phyloP scores from a whole-genome alignment of 352 stramenopile species.

The Pythium myriotylum region DNA sequence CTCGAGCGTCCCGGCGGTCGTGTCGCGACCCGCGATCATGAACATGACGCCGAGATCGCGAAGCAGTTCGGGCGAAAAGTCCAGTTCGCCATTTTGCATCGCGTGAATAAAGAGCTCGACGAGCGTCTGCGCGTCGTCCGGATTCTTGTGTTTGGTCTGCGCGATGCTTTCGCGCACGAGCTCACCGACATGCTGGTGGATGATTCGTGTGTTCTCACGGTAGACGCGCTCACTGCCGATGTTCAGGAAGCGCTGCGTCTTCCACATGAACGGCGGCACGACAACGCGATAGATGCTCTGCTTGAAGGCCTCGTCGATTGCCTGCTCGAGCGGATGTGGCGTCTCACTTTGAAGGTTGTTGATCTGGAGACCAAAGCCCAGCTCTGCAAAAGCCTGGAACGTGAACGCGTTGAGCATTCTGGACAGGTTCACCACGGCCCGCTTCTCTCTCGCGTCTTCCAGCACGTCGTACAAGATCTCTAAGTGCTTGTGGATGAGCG shows the following conservation, averaged over 20 bases:
- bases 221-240: conserved; percentile 16
- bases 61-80: conserved; percentile 25
- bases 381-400: conserved; percentile 27
- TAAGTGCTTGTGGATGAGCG: conserved; percentile 12
- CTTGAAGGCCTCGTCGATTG: neutral
- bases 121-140: conserved; percentile 10
- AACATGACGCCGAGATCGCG: conserved; percentile 53
- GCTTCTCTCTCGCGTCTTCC: neutral
- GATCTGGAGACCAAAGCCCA: conserved; percentile 26
- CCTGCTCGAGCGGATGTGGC: conserved; percentile 14
- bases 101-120: conserved; percentile 23
- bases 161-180: conserved; percentile 7
- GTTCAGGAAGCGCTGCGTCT: conserved; percentile 12
- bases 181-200: conserved; percentile 8
- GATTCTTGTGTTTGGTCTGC: conserved; percentile 5
- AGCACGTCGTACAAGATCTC: conserved; percentile 4
- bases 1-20: conserved; percentile 41
- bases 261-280: conserved; percentile 10
- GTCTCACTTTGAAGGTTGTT: neutral
- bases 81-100: conserved; percentile 11
- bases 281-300: conserved; percentile 5
- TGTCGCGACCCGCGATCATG: conserved; percentile 53
- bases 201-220: neutral
- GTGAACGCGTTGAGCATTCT: conserved; percentile 23
- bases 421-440: conserved; percentile 9